Conservation (phyloP, 441 rosid species). For the Pelargonium myrrhifolium region DNA sequence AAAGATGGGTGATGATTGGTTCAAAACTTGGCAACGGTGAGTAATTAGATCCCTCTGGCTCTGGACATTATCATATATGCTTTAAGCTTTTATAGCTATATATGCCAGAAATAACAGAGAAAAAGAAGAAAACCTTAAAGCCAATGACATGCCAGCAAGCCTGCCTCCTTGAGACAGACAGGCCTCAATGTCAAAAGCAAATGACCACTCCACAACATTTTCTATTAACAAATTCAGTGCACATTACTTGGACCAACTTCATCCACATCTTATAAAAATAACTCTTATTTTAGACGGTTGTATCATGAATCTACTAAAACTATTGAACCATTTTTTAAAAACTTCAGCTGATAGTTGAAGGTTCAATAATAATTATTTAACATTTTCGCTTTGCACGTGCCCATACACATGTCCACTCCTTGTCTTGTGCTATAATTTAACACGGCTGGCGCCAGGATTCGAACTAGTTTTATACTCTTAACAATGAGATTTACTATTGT, state of each 20-base stretch:
- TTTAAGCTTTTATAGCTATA: background rate
- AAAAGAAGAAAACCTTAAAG: conserved; percentile 15
- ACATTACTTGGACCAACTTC: conserved; percentile 10
- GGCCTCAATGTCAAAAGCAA: conserved; percentile 23
- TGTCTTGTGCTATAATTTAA: too few relatives aligned
- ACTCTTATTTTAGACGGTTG: too few relatives aligned
- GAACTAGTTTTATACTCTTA: too few relatives aligned
- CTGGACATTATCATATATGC: background rate
- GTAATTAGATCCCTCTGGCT: background rate
- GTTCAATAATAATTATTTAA: too few relatives aligned
- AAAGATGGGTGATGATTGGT: background rate
- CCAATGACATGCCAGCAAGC: conserved; percentile 22
- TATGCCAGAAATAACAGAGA: background rate
- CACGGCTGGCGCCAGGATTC: too few relatives aligned
- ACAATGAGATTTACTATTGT: too few relatives aligned
- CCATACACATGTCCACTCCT: too few relatives aligned
- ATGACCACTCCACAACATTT: conserved; percentile 6
- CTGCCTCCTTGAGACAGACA: conserved; percentile 41
- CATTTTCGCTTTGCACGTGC: too few relatives aligned
- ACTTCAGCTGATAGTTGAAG: too few relatives aligned
- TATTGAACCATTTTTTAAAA: too few relatives aligned
- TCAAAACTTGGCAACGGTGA: background rate
- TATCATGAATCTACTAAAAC: too few relatives aligned
- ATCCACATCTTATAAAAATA: too few relatives aligned
- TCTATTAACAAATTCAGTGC: conserved; percentile 2